Conservation (phyloP, 1,284 basidiomycete species). For the Puccinia hordei region DNA sequence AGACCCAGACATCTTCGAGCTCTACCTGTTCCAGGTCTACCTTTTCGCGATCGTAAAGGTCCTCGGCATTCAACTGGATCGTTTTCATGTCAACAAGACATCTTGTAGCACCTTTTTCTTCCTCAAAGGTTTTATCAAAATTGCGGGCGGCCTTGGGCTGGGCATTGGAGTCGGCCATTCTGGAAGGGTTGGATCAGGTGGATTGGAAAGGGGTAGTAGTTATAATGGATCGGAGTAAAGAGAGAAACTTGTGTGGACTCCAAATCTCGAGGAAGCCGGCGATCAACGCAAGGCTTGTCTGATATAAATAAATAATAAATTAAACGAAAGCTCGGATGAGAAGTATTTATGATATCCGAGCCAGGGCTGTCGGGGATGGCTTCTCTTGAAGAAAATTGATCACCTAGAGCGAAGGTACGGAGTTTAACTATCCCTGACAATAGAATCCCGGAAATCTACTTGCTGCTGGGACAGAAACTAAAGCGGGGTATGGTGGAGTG, state of each 20-base stretch:
- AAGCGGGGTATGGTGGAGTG: too few relatives aligned
- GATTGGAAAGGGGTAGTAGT: not conserved
- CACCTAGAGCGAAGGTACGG: not conserved
- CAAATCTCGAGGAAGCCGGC: not conserved
- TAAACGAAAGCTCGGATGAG: not conserved
- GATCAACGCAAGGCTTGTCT: slow-evolving; percentile 10
- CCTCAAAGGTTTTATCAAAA: slow-evolving; percentile 49
- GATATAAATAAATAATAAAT: not conserved
- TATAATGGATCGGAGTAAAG: not conserved
- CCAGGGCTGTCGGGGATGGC: not conserved
- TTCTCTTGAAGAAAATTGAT: not conserved
- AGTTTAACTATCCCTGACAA: not conserved
- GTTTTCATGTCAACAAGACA: slow-evolving; percentile 61
- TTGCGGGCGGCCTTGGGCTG: slow-evolving; percentile 19
- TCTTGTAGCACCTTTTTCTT: slow-evolving; percentile 46
- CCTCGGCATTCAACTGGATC: slow-evolving; percentile 87
- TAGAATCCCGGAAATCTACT: not conserved
- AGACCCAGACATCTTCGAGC: slow-evolving; percentile 93
- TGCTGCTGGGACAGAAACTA: too few relatives aligned
- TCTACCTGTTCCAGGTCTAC: slow-evolving; percentile 96
- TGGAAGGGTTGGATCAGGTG: not conserved
- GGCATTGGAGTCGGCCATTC: slow-evolving; percentile 16
- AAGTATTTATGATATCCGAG: not conserved
- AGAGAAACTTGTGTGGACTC: not conserved
- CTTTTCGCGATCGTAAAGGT: slow-evolving; percentile 97